These are phyloP conservation scores for Coelastrella sp. DNA, from an alignment of 139 green algal genomes.

Conservation along the genomic window DNA sequence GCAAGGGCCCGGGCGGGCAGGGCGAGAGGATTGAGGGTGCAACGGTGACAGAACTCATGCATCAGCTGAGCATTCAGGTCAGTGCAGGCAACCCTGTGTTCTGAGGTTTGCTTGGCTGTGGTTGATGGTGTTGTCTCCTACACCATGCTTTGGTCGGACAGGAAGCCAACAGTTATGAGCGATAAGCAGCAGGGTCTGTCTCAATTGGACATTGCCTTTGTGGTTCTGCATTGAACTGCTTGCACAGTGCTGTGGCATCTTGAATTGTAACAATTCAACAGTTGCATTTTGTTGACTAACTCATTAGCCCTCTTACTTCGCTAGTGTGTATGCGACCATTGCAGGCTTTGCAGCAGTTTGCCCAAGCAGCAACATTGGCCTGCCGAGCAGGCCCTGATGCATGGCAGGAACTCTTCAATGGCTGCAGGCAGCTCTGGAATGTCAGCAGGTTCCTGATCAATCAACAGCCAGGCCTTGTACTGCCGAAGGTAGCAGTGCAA, in stretches of 20 bases:
- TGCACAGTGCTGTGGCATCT: background rate
- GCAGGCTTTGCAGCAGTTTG: slow-evolving; percentile 54
- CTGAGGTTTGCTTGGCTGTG: too few relatives aligned
- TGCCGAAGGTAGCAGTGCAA: slow-evolving; percentile 43
- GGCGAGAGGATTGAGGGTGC: background rate
- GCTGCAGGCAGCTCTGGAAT: slow-evolving; percentile 59
- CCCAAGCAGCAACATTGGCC: slow-evolving; percentile 49
- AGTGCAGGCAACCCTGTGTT: too few relatives aligned
- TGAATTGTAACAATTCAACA: too few relatives aligned
- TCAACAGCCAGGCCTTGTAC: slow-evolving; percentile 52
- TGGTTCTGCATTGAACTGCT: too few relatives aligned
- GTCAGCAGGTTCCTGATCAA: slow-evolving; percentile 51
- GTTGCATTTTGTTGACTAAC: background rate
- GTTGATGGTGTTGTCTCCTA: too few relatives aligned
- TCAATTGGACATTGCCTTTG: too few relatives aligned
- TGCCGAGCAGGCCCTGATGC: slow-evolving; percentile 24
- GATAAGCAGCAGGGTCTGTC: too few relatives aligned
- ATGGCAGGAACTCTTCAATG: slow-evolving; percentile 61
- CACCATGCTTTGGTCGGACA: too few relatives aligned
- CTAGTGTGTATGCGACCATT: slow-evolving; percentile 2
- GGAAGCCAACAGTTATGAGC: too few relatives aligned
- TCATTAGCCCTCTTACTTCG: background rate
- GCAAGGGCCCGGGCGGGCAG: background rate
- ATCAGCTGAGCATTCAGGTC: slow-evolving; percentile 19
- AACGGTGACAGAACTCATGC: background rate